Conservation (phyloP, 495 filamentous ascomycete species). For the Xylaria sp. region DNA sequence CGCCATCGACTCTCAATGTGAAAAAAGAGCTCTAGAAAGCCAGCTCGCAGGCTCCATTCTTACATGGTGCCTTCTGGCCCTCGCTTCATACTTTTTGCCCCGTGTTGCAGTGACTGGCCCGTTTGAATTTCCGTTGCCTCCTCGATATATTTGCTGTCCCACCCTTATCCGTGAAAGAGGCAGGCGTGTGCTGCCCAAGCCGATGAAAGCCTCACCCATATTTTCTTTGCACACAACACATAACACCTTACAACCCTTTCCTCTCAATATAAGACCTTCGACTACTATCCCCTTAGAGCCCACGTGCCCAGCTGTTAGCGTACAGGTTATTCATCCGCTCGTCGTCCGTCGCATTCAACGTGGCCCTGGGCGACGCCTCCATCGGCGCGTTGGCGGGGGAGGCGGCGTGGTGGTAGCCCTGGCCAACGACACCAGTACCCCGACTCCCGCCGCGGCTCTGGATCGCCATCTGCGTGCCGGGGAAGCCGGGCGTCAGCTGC, state of each 20-base stretch:
- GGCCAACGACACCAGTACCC: not conserved
- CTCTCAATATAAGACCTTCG: no score
- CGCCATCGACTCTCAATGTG: not conserved
- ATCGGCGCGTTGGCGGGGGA: not conserved
- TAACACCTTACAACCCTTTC: not conserved
- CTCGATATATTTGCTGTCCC: not conserved
- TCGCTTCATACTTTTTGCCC: not conserved
- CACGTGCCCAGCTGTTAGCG: constrained; percentile 37
- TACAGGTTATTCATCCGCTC: constrained; percentile 29
- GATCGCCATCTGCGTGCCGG: constrained; percentile 16
- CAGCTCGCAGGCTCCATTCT: not conserved
- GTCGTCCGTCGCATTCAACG: constrained; percentile 27
- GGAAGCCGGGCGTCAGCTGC: constrained; percentile 25
- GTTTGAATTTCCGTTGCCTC: not conserved
- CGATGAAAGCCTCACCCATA: not conserved
- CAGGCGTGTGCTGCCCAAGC: not conserved
- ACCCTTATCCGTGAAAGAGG: not conserved
- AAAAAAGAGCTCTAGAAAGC: not conserved
- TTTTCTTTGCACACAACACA: not conserved
- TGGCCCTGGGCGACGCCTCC: constrained; percentile 20
- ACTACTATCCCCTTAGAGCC: not conserved
- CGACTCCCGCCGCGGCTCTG: not conserved
- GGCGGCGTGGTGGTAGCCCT: constrained; percentile 1
- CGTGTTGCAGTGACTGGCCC: not conserved
- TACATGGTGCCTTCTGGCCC: constrained; percentile 1